Evolutionary conservation across 768 basidiomycete species (phyloP).

Genomic region (Thelephora ganbajun): DNA sequence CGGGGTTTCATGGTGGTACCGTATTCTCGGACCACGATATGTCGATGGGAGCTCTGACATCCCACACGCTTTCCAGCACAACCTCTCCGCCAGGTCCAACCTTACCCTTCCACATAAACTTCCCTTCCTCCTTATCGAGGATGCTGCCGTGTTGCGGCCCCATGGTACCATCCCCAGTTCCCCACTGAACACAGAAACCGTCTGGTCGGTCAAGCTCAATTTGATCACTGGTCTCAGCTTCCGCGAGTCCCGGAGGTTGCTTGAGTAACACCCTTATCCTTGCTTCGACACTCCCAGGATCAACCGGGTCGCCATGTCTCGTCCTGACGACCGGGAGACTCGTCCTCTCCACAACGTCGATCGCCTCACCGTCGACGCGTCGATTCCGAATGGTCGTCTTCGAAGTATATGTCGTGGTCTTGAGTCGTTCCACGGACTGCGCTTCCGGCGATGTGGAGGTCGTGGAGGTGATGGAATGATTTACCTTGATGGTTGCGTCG

Average conservation of each 20-base stretch:
- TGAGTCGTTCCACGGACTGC: conserved; percentile 28
- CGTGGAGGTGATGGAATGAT: conserved; percentile 26
- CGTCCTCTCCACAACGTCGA: no score
- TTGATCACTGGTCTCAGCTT: conserved; percentile 14
- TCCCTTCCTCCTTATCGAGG: conserved; percentile 39
- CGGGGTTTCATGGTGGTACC: no score
- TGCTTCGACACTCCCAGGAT: conserved; percentile 24
- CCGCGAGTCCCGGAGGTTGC: conserved; percentile 33
- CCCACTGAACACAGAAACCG: conserved; percentile 10
- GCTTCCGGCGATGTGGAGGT: conserved; percentile 24
- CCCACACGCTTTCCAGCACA: conserved; percentile 23
- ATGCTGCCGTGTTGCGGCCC: conserved; percentile 23
- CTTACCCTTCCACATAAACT: conserved; percentile 38
- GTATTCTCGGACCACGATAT: conserved; percentile 13
- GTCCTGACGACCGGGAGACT: conserved; percentile 21
- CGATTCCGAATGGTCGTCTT: conserved; percentile 31
- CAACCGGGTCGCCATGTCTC: conserved; percentile 29
- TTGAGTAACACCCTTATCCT: conserved; percentile 30
- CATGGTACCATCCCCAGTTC: conserved; percentile 20
- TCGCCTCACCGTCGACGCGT: conserved; percentile 14
- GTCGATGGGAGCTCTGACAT: conserved; percentile 29
- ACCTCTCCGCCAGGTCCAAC: conserved; percentile 29
- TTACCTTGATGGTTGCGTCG: conserved; percentile 17
- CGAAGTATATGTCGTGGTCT: conserved; percentile 27
- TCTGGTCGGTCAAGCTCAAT: conserved; percentile 17